phyloP scores from a whole-genome alignment of 495 filamentous ascomycete genomes.

The Xylaria nigripes region DNA sequence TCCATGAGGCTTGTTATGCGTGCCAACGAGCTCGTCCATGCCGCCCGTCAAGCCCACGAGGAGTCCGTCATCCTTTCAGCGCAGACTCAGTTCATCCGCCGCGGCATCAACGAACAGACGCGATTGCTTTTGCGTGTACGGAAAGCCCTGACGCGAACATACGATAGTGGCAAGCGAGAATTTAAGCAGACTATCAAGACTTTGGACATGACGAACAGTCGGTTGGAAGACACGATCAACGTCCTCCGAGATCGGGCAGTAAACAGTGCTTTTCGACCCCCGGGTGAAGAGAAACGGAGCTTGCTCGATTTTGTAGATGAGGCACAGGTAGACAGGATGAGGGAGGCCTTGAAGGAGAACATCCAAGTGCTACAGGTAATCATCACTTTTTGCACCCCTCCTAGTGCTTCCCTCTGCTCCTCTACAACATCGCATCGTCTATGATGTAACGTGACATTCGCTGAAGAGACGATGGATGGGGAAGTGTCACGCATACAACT shows the following conservation, averaged over 20 bases:
- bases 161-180: conserved; percentile 39
- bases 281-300: conserved; percentile 56
- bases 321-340: conserved; percentile 60
- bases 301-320: conserved; percentile 90
- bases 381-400: no score
- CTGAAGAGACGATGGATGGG: not conserved
- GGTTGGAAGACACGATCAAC: conserved; percentile 63
- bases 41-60: conserved; percentile 67
- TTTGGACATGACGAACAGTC: conserved; percentile 65
- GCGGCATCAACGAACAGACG: conserved; percentile 64
- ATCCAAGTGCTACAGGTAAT: conserved; percentile 48
- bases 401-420: not conserved
- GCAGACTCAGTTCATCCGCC: conserved; percentile 66
- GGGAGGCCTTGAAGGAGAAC: conserved; percentile 55
- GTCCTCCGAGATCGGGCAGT: conserved; percentile 63
- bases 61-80: conserved; percentile 71
- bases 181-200: conserved; percentile 53
- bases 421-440: not conserved
- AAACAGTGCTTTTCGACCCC: conserved; percentile 62
- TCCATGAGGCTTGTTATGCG: conserved; percentile 76
- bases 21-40: conserved; percentile 77
- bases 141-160: conserved; percentile 45
- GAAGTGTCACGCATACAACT: not conserved
- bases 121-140: conserved; percentile 60
- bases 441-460: not conserved